phyloP scores from a whole-genome alignment of 2,329 filamentous ascomycete species.

The Neofusicoccum umdonicola region DNA sequence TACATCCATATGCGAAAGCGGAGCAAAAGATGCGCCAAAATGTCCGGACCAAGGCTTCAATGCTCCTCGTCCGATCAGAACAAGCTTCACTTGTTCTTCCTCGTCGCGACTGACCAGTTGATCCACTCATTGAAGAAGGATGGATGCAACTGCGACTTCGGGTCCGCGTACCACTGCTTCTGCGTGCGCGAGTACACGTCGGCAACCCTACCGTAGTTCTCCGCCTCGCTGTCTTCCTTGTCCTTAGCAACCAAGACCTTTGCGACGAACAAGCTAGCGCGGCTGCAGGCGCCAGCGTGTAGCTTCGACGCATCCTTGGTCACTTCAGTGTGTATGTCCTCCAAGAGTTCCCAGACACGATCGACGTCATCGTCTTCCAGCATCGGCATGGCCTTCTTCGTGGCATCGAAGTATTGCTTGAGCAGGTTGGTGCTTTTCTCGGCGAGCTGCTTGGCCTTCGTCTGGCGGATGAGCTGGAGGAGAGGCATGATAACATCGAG shows the following conservation, averaged over 20 bases:
- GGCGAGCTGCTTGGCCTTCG: slow-evolving; percentile 70
- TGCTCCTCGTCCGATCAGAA: not conserved
- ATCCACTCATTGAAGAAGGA: slow-evolving; percentile 48
- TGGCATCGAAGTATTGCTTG: slow-evolving; percentile 67
- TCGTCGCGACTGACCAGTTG: slow-evolving; percentile 40
- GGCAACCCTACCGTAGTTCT: slow-evolving; percentile 37
- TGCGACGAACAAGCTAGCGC: slow-evolving; percentile 65
- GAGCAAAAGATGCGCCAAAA: too few species aligned
- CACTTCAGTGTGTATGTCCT: slow-evolving; percentile 67
- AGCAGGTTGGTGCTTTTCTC: slow-evolving; percentile 73
- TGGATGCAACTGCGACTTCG: slow-evolving; percentile 41
- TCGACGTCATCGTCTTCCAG: slow-evolving; percentile 40
- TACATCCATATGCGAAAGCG: too few species aligned
- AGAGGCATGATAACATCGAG: slow-evolving; percentile 73
- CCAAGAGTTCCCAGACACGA: slow-evolving; percentile 57
- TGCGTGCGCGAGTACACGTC: slow-evolving; percentile 44
- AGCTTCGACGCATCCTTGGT: slow-evolving; percentile 62
- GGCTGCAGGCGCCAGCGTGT: slow-evolving; percentile 73
- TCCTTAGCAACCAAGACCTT: slow-evolving; percentile 58
- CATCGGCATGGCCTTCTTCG: slow-evolving; percentile 43
- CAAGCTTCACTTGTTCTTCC: slow-evolving; percentile 21
- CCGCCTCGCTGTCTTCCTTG: slow-evolving; percentile 17
- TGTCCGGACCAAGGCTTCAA: not conserved
- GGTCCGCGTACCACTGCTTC: slow-evolving; percentile 43
- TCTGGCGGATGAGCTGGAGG: slow-evolving; percentile 72